These are phyloP conservation scores for Nothophaeocryptopus gaeumannii DNA, from an alignment of 2,329 filamentous ascomycete genomes.

Conservation along the genomic window DNA sequence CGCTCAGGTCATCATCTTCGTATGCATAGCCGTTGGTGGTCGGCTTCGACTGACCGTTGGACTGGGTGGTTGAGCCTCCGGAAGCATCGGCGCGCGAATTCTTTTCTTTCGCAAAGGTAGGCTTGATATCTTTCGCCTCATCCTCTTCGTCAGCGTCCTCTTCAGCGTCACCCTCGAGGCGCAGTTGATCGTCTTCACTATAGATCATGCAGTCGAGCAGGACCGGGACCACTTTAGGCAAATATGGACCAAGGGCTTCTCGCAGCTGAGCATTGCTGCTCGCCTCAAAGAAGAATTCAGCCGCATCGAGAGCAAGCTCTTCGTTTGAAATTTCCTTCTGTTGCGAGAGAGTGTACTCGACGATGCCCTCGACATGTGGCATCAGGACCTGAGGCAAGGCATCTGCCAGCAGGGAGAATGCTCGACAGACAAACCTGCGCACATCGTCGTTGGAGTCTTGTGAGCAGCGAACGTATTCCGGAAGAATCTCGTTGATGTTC, in stretches of 20 bases:
- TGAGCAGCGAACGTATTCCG: slow-evolving; percentile 77
- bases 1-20: slow-evolving; percentile 69
- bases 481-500: slow-evolving; percentile 76
- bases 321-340: slow-evolving; percentile 79
- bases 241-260: slow-evolving; percentile 70
- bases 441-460: slow-evolving; percentile 77
- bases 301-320: slow-evolving; percentile 87
- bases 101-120: slow-evolving; percentile 72
- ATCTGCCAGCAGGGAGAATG: slow-evolving; percentile 89
- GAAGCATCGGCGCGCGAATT: slow-evolving; percentile 53
- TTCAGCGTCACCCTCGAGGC: slow-evolving; percentile 67
- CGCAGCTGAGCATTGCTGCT: slow-evolving; percentile 83
- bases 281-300: slow-evolving; percentile 94
- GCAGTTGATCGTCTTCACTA: slow-evolving; percentile 84
- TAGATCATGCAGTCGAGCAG: slow-evolving; percentile 95
- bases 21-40: slow-evolving; percentile 34
- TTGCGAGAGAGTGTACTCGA: slow-evolving; percentile 89
- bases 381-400: slow-evolving; percentile 84
- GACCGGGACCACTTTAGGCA: slow-evolving; percentile 83
- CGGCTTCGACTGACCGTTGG: slow-evolving; percentile 53
- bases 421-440: slow-evolving; percentile 85
- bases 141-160: slow-evolving; percentile 83
- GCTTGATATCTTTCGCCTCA: slow-evolving; percentile 84
- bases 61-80: slow-evolving; percentile 47
- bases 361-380: slow-evolving; percentile 81